A percentile compares a stretch with the other conserved stretches of the same genome.
phyloP scores from a whole-genome alignment of 305 asterid genomes.

The Fraxinus dipetala region DNA sequence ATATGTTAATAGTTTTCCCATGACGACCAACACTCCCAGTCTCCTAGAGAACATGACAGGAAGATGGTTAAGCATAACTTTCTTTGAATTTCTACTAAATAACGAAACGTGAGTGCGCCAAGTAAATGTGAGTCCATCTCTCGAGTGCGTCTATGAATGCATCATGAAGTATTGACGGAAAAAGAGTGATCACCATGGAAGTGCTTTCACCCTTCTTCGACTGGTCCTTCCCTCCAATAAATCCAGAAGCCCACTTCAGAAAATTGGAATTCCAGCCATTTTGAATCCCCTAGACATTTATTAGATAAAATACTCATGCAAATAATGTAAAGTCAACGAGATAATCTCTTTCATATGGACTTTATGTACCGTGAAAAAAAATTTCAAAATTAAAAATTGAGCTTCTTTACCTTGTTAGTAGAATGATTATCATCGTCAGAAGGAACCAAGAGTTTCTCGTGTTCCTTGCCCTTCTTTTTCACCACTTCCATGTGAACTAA shows the following conservation, averaged over 20 bases:
- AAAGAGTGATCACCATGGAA: conserved; percentile 49
- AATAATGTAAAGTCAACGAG: conserved; percentile 11
- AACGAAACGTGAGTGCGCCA: neutral
- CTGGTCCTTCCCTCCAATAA: conserved; percentile 73
- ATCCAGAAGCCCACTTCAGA: conserved; percentile 97
- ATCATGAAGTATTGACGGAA: conserved; percentile 10
- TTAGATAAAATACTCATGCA: conserved; percentile 19
- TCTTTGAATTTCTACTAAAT: conserved; percentile 7
- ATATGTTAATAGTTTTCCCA: conserved; percentile 82
- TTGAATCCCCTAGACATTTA: conserved; percentile 51
- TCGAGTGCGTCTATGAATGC: neutral
- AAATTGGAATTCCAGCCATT: conserved; percentile 86
- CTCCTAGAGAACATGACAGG: conserved; percentile 45
- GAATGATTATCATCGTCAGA: conserved; percentile 60
- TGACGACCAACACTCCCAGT: conserved; percentile 58
- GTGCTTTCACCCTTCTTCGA: conserved; percentile 58
- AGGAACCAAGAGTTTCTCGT: conserved; percentile 68
- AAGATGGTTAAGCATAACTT: conserved; percentile 15
- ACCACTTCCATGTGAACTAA: conserved; percentile 81
- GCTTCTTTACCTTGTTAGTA: conserved; percentile 36
- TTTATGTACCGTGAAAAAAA: neutral
- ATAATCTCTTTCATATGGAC: conserved; percentile 8
- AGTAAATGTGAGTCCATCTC: conserved; percentile 13
- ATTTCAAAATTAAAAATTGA: neutral
- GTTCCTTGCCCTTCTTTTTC: conserved; percentile 92